Evolutionary conservation across 108 stramenopile genomes (phyloP), one percentile per base, ranked within the genome.

Genomic region (Cyclostephanos invisitatus): DNA sequence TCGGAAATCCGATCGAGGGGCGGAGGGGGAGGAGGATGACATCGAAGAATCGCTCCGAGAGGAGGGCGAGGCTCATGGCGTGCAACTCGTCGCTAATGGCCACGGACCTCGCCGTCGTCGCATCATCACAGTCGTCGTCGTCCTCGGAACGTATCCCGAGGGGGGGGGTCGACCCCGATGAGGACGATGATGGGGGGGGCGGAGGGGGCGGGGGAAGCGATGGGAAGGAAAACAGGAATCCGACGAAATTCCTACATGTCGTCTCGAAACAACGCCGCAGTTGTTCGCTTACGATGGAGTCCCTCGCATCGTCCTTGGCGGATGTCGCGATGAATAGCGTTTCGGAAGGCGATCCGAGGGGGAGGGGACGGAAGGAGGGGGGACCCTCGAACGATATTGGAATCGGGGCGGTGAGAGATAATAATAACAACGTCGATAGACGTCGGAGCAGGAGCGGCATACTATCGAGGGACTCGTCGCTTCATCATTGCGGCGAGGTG

Each of bases 61-160:
- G 36, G 44, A 66, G 73, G 44, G 65, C 56, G 0, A 51, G 54
- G 15, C 40, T 66, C 35, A 56, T 54, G 36, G 17, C 62, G 11
- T 27, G 51, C 32, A 58, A 47, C n/a, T 74, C 73, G 32, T 58
- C 57, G 42, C 73, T 74, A n/a, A n/a, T n/a, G 22, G 73, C 48
- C 44, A 57, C n/a, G n/a, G n/a, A 40, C 32, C 25, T 64, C 7
- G n/a, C 72, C 28, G 8, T 24, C 17, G 40, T 18, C 48, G 2
- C 17, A 3, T 38, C 55, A n/a, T n/a, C n/a, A n/a, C n/a, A n/a
- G n/a, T n/a, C n/a, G n/a, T n/a, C n/a, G n/a, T n/a, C n/a, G n/a
- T n/a, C n/a, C n/a, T n/a, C n/a, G n/a, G n/a, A n/a, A n/a, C n/a
- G n/a, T n/a, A n/a, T n/a, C n/a, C n/a, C n/a, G n/a, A n/a, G n/a